Base-by-base conservation (phyloP, 306 rosid genomes). In the Prunus kanzakura region DNA sequence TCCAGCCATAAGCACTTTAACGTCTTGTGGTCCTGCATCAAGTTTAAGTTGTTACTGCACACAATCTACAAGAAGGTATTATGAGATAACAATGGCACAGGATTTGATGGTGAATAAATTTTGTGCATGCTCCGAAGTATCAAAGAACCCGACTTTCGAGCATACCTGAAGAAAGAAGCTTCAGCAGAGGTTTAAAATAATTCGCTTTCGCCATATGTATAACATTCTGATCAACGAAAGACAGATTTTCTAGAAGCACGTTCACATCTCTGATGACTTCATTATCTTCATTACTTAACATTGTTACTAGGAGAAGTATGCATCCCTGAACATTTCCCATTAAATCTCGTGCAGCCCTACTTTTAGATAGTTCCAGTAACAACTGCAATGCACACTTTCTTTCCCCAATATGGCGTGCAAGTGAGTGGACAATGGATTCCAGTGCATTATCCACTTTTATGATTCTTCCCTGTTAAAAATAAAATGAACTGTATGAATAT, bases 311-410 rank as follows among this genome's bases (percentile, higher is more conserved):
- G 68, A 91, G 91, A 49, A 91, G 85, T 83, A 91, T 86, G 85
- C 93, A 83, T 73, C 97, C 97, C 67, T 87, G 92, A 79, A 83
- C 81, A 41, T 80, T 78, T 75, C 97, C 97, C 55, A 91, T 81
- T 67, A 70, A 84, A 61, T 78, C 81, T 35, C 77, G 80, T 57
- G 76, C 81, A 32, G 9, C 38, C 14, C 74, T 72, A 50, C 79
- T 84, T 82, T 14, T 68, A 22, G 92, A 89, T 54, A 91, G 78
- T 79, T 86, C 93, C 80, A 89, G 52, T n/a, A 91, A 79, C 83
- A 91, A 82, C 57, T 77, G 78, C 87, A 86, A 72, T 27, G 97
- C 93, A 23, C 82, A 74, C 84, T 82, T 87, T 65, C 87, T 78
- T 78, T 91, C 97, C 76, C 49, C 87, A 62, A 69, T 64, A 84